Evolutionary conservation across 2,329 filamentous ascomycete genomes (phyloP).

Genomic region (Botrytis aclada): DNA sequence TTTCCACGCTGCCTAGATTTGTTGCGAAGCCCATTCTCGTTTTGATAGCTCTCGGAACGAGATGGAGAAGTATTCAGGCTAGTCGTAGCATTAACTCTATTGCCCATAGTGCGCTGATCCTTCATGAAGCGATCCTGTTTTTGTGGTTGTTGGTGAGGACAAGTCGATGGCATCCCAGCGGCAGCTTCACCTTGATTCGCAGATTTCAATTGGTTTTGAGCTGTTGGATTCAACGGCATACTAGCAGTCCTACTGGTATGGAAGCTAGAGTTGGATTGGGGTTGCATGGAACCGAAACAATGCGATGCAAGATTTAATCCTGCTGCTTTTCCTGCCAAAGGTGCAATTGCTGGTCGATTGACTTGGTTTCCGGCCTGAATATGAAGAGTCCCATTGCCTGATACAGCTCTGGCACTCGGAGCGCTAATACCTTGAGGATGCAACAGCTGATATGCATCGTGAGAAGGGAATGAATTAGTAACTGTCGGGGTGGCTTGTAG

Average conservation of each 20-base stretch:
- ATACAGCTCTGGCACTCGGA: neutral
- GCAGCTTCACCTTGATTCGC: neutral
- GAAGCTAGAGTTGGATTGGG: neutral
- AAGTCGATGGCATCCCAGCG: neutral
- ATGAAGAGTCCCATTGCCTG: neutral
- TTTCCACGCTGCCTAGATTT: neutral
- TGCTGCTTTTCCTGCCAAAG: neutral
- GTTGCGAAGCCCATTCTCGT: neutral
- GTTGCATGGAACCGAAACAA: neutral
- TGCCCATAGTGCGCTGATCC: neutral
- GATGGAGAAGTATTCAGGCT: neutral
- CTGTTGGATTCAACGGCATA: neutral
- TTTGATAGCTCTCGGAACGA: neutral
- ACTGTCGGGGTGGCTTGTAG: neutral
- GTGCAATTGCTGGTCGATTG: neutral
- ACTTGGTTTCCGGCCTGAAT: neutral
- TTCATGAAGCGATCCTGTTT: slow-evolving; percentile 6
- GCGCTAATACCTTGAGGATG: neutral
- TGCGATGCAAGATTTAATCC: neutral
- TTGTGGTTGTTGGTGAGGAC: neutral
- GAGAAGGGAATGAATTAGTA: neutral
- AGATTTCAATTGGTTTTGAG: neutral
- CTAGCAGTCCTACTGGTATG: neutral
- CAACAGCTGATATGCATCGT: neutral
- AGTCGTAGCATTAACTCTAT: neutral